A percentile compares a stretch with the other conserved stretches of the same genome.
Evolutionary conservation across 2,329 filamentous ascomycete species (phyloP).

Genomic region (Penicillium sp.): DNA sequence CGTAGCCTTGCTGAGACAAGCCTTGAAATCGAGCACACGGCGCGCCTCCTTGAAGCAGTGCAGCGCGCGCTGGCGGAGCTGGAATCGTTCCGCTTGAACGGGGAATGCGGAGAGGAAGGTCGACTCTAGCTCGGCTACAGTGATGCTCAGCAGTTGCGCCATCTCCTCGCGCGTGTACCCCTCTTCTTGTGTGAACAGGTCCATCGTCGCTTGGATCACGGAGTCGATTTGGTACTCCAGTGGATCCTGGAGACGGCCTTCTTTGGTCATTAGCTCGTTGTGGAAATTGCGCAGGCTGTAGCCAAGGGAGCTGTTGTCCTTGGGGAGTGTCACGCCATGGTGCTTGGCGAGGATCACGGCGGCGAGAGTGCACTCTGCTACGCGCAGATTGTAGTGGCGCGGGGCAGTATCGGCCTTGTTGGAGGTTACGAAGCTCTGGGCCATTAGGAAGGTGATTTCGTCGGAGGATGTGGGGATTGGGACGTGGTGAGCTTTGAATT

Average conservation of each 20-base stretch:
- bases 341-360: constrained; percentile 65
- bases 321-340: constrained; percentile 64
- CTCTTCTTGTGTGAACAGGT: constrained; percentile 72
- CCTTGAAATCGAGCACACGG: constrained; percentile 80
- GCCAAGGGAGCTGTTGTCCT: constrained; percentile 78
- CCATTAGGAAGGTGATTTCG: constrained; percentile 87
- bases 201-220: constrained; percentile 67
- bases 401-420: constrained; percentile 95
- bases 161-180: constrained; percentile 90
- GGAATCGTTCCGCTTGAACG: constrained; percentile 82
- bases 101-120: constrained; percentile 86
- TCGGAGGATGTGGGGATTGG: constrained; percentile 78
- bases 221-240: constrained; percentile 69
- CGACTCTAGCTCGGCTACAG: constrained; percentile 68
- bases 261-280: constrained; percentile 67
- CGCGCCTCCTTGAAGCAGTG: constrained; percentile 91
- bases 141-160: constrained; percentile 66
- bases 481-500: constrained; percentile 72
- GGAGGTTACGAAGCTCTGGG: constrained; percentile 88
- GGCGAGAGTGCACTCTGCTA: constrained; percentile 91
- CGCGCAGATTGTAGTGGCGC: constrained; percentile 92
- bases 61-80: constrained; percentile 79
- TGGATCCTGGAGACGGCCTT: constrained; percentile 49
- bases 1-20: constrained; percentile 62
- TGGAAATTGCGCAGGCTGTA: constrained; percentile 86